Conservation (phyloP, 2,329 filamentous ascomycete species). For the Microcera coccophila region DNA sequence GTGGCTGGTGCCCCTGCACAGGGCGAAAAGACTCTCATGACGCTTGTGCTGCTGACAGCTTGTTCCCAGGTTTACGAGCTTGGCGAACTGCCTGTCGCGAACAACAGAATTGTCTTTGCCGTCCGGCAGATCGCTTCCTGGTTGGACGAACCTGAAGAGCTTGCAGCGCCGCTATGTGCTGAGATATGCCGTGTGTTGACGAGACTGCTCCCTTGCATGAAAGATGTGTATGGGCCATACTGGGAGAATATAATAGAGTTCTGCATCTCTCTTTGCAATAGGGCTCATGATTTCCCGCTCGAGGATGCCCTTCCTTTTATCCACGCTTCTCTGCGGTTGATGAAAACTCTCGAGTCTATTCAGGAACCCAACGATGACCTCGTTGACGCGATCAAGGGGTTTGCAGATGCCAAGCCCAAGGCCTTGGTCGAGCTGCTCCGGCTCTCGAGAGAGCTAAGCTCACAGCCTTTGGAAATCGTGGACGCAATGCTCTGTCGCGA, state of each 20-base stretch:
- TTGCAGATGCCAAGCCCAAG: constrained; percentile 51
- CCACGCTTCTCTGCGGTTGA: constrained; percentile 69
- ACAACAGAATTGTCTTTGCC: constrained; percentile 74
- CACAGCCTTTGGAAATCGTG: constrained; percentile 70
- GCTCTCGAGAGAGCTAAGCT: constrained; percentile 39
- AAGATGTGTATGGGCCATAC: constrained; percentile 81
- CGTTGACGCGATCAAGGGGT: constrained; percentile 65
- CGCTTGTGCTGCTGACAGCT: constrained; percentile 52
- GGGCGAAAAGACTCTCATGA: constrained; percentile 43
- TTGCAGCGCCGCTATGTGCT: constrained; percentile 43
- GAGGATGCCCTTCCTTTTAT: constrained; percentile 58
- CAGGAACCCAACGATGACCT: constrained; percentile 83
- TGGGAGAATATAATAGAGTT: constrained; percentile 68
- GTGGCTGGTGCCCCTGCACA: constrained; percentile 47
- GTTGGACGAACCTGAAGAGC: constrained; percentile 51
- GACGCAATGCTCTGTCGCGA: constrained; percentile 70
- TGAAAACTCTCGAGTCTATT: constrained; percentile 58
- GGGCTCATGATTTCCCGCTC: constrained; percentile 38
- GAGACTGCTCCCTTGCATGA: constrained; percentile 66
- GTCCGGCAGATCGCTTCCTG: constrained; percentile 74
- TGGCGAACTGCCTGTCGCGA: constrained; percentile 53
- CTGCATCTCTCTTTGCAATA: constrained; percentile 55
- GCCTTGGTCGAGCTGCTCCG: constrained; percentile 63
- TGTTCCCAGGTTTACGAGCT: constrained; percentile 49
- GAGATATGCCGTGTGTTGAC: constrained; percentile 56